Base-by-base conservation (phyloP, 371 early-diverging fungal species). In the Actinomortierella wolfii region DNA sequence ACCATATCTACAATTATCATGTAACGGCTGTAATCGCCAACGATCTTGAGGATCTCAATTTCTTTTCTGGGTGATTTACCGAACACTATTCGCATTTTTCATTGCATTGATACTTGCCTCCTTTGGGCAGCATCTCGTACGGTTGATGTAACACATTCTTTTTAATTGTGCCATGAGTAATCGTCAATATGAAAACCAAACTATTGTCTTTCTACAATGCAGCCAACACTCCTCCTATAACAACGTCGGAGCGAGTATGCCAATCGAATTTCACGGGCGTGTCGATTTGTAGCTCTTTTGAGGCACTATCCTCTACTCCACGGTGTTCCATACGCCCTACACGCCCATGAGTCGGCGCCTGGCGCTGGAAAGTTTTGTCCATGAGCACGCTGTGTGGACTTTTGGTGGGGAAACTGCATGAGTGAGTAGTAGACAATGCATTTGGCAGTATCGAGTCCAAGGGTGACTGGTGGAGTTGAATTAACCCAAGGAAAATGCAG, bases 1-100 rank as follows among this genome's bases (percentile, higher is more conserved):
- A 42, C 48, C 3, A 67, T 46, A n/a, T 59, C 68, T 1, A 67
- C 74, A 1, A 62, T 58, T 15, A 42, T 41, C 73, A 67, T 76
- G 51, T 67, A 41, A 47, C 54, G 41, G 47, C 73, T 76, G 43
- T 77, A 77, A 20, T 77, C 61, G 29, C 67, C 23, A n/a, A 75
- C 52, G 24, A 75, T 20, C 49, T 53, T 75, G 7, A 52, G 61
- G 49, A 73, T 74, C 7, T 39, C 18, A 15, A 73, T 17, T 1
- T 26, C 8, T 15, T 41, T 43, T 3, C 28, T 17, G 14, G 14
- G 58, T 7, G 17, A 15, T 15, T 21, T 54, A n/a, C 41, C 23
- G 51, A 59, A 73, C 9, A 54, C 34, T 23, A 47, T 39, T 18
- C 51, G 53, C 3, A 54, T n/a, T 40, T 0, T 43, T 41, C 17